Percentiles rank a stretch among this genome's conserved stretches.
These are phyloP conservation scores for Rhizopogon vulgaris DNA, from an alignment of 768 basidiomycete species.

Conservation along the genomic window DNA sequence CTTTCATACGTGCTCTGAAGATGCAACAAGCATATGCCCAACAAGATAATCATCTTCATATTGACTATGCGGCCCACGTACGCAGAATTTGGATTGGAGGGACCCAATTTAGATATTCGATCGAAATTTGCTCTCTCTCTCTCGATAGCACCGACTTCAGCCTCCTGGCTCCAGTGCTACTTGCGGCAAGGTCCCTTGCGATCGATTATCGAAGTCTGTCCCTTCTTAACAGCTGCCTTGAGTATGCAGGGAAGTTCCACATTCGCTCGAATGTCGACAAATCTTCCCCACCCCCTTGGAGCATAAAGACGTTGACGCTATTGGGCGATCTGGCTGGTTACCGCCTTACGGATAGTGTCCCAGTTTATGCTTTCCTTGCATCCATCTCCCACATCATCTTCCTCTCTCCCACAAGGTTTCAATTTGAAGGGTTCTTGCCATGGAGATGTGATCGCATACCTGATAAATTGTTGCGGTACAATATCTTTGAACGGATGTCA, in stretches of 20 bases:
- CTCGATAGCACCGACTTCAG: slow-evolving; percentile 16
- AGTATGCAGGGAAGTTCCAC: slow-evolving; percentile 1
- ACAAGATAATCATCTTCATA: slow-evolving; percentile 16
- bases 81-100: slow-evolving; percentile 31
- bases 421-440: no score
- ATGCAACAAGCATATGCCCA: slow-evolving; percentile 14
- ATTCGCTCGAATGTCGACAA: neutral
- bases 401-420: slow-evolving; percentile 1
- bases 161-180: slow-evolving; percentile 2
- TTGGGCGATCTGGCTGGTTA: slow-evolving; percentile 22
- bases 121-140: slow-evolving; percentile 1
- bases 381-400: slow-evolving; percentile 33
- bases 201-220: slow-evolving; percentile 24
- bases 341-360: slow-evolving; percentile 25
- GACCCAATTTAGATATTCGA: no score
- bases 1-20: slow-evolving; percentile 29
- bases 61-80: slow-evolving; percentile 27
- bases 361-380: slow-evolving; percentile 21
- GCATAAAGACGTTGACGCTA: slow-evolving; percentile 19
- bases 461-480: no score
- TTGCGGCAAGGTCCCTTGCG: slow-evolving; percentile 18
- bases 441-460: no score
- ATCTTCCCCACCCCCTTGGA: slow-evolving; percentile 22
- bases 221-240: slow-evolving; percentile 29
- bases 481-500: no score